Conservation (phyloP, 805 yeast species). For the Candida wancherniae region DNA sequence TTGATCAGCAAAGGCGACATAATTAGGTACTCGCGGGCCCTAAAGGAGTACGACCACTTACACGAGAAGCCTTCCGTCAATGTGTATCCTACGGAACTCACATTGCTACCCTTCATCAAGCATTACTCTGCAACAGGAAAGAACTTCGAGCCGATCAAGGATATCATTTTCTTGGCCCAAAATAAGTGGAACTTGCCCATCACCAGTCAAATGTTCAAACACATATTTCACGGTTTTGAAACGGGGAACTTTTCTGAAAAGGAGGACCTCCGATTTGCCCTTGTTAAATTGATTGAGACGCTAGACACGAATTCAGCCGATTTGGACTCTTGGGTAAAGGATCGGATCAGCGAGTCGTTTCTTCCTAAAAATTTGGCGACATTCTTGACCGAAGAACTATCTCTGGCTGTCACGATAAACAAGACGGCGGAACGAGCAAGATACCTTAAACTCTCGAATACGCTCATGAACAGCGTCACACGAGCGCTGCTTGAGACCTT, state of each 20-base stretch:
- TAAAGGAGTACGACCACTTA: constrained; percentile 15
- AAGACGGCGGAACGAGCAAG: constrained; percentile 6
- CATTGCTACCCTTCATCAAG: constrained; percentile 22
- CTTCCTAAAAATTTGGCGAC: constrained; percentile 8
- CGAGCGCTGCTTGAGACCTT: constrained; percentile 7
- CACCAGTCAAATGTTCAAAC: constrained; percentile 27
- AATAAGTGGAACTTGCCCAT: constrained; percentile 24
- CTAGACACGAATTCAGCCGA: constrained; percentile 11
- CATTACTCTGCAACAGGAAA: constrained; percentile 12
- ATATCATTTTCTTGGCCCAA: constrained; percentile 18
- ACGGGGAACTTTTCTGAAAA: not conserved
- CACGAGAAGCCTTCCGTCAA: constrained; percentile 12
- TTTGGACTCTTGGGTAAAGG: constrained; percentile 13
- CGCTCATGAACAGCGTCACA: constrained; percentile 11
- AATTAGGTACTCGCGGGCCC: constrained; percentile 12
- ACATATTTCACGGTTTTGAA: constrained; percentile 17
- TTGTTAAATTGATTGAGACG: constrained; percentile 9
- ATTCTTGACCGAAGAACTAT: constrained; percentile 5
- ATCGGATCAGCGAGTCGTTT: constrained; percentile 7
- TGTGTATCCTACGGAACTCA: constrained; percentile 22
- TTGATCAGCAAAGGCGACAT: constrained; percentile 22
- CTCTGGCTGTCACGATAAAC: constrained; percentile 1
- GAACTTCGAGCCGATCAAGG: constrained; percentile 10
- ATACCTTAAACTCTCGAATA: constrained; percentile 12
- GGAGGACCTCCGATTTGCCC: constrained; percentile 9